Base-by-base conservation (phyloP, 2,329 filamentous ascomycete species). In the Xylariaceae sp. region DNA sequence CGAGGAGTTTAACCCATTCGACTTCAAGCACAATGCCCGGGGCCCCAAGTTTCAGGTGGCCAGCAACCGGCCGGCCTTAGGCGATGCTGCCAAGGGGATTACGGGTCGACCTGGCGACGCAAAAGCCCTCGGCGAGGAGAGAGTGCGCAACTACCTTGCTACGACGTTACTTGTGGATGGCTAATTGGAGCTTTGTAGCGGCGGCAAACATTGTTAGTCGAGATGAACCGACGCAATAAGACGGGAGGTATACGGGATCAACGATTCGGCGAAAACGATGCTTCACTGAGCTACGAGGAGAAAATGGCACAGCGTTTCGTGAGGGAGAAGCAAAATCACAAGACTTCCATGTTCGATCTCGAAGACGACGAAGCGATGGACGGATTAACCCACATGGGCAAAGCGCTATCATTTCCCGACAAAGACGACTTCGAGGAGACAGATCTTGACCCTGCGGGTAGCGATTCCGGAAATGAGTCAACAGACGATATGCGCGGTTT, bases 1-100 rank as follows among this genome's bases (percentile, higher is more conserved):
- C 67, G 92, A 97, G 67, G 87, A 92, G 63, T 97, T 97, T 81
- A 99, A 99, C 70, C 94, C 94, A 0, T 99, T 99, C 72, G 94
- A 99, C 68, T 83, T 96, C 69, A 95, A 95, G 72, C 84, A 88
- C 54, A 84, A 87, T 39, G 79, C 85, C 1, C 81, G 87, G 55
- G 88, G 86, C 0, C 85, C 85, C 53, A 97, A 97, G 66, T 95
- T 95, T 61, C 85, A 92, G 41, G 86, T 92, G 42, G 91, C 88
- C 0, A 92, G 80, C 49, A 83, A 81, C 59, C 81, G 81, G 54
- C 77, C 81, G 5, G 72, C 74, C 12, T 72, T 72, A 29, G 75
- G 75, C 47, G 76, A 76, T 66, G 75, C 77, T 26, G 75, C 78
- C 22, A 83, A 80, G 59, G 80, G 80, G 46, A 80, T 86, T 58